A percentile compares a stretch with the other conserved stretches of the same genome.
Conservation (phyloP, 257 asterid genomes). For the Solanum corneliomulleri region DNA sequence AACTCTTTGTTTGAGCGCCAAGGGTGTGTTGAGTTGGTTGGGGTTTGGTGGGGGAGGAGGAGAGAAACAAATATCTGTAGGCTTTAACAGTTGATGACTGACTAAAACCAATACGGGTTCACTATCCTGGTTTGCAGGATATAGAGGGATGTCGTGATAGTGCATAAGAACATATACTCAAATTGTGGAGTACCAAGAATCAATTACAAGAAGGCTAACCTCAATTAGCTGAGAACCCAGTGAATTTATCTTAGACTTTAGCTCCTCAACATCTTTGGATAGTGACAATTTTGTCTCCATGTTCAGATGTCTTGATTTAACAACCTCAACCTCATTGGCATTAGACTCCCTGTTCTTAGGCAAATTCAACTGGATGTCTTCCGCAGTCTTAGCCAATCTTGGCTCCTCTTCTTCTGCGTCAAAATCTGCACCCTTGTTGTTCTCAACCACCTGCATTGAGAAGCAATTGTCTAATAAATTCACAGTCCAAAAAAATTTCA, state of each 20-base stretch:
- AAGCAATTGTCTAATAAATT: background rate
- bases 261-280: conserved; percentile 5
- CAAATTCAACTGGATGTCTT: conserved; percentile 15
- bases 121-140: background rate
- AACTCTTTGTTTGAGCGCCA: background rate
- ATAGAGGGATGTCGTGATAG: background rate
- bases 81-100: background rate
- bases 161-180: background rate
- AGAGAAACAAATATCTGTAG: background rate
- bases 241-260: conserved; percentile 36
- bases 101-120: background rate
- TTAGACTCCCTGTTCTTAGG: background rate
- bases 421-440: conserved; percentile 24
- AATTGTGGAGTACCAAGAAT: background rate
- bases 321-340: conserved; percentile 14
- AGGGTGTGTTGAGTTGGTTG: background rate
- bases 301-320: background rate
- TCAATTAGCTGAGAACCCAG: conserved; percentile 52
- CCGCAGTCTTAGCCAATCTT: background rate
- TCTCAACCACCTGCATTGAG: conserved; percentile 27
- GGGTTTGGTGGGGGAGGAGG: background rate
- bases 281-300: background rate
- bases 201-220: conserved; percentile 29
- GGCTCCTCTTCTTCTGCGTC: conserved; percentile 6
- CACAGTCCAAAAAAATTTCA: background rate